Conservation (phyloP, 495 filamentous ascomycete genomes). For the Aspergillus conjunctus region DNA sequence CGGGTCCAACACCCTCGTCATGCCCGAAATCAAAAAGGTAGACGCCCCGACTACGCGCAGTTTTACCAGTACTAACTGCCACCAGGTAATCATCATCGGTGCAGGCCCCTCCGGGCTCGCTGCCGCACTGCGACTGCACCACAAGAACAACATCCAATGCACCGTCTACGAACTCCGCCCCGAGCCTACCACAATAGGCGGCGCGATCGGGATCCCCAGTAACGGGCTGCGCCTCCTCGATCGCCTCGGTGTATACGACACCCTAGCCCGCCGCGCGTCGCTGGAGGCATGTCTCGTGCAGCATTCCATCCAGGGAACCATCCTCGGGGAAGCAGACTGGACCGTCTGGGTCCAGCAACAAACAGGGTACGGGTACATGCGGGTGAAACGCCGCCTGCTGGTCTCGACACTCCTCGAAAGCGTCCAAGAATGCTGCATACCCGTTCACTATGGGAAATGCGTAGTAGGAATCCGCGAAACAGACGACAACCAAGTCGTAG, state of each 20-base stretch:
- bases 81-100: slow-evolving; percentile 26
- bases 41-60: not conserved
- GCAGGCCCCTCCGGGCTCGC: slow-evolving; percentile 28
- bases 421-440: slow-evolving; percentile 26
- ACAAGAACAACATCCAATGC: slow-evolving; percentile 31
- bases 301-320: slow-evolving; percentile 33
- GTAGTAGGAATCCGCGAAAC: slow-evolving; percentile 24
- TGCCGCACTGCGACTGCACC: slow-evolving; percentile 33
- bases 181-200: slow-evolving; percentile 45
- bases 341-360: slow-evolving; percentile 24
- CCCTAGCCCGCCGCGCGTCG: slow-evolving; percentile 27
- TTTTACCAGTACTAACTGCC: not conserved
- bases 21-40: not conserved
- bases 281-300: slow-evolving; percentile 27
- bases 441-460: slow-evolving; percentile 28
- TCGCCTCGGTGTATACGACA: slow-evolving; percentile 38
- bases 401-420: slow-evolving; percentile 32
- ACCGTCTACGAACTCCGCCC: slow-evolving; percentile 37
- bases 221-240: slow-evolving; percentile 52
- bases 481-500: slow-evolving; percentile 18
- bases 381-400: slow-evolving; percentile 36
- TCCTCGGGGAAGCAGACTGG: slow-evolving; percentile 27
- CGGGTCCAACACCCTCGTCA: not conserved
- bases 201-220: slow-evolving; percentile 48
- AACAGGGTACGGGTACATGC: slow-evolving; percentile 39